Conservation (phyloP, 176 grass and related monocot genomes). For the Oryza nivara region DNA sequence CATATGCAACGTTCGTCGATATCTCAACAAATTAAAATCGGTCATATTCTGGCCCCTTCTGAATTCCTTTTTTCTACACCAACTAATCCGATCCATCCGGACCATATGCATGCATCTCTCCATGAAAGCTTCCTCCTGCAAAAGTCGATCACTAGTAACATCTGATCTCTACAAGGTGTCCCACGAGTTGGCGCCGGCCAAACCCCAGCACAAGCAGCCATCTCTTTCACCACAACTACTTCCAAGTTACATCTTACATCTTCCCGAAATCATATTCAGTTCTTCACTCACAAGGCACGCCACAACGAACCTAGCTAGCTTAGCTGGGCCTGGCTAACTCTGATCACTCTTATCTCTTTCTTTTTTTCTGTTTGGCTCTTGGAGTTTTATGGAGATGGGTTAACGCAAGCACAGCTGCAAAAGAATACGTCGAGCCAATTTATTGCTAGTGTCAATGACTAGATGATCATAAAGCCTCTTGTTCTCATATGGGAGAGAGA, state of each 20-base stretch:
- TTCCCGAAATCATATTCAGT: neutral
- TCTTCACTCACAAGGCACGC: neutral
- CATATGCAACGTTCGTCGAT: neutral
- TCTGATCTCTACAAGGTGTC: neutral
- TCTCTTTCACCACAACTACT: neutral
- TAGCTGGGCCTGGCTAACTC: too few relatives aligned
- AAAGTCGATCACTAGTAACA: too few relatives aligned
- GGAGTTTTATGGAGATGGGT: too few relatives aligned
- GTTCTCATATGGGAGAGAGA: neutral
- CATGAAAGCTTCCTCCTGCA: neutral
- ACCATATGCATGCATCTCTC: neutral
- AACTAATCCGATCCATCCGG: neutral
- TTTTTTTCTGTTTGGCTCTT: neutral
- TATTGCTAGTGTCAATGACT: neutral
- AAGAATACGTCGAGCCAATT: conserved; percentile 21
- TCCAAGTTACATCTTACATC: neutral
- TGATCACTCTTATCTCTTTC: too few relatives aligned
- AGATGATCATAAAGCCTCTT: neutral
- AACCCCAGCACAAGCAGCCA: neutral
- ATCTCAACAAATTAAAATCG: neutral
- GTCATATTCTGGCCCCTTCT: neutral
- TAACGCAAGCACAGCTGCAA: neutral
- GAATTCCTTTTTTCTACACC: neutral
- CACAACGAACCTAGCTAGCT: too few relatives aligned
- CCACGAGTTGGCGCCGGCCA: neutral